Percentiles rank a stretch among this genome's conserved stretches.
Conservation (phyloP, 2,329 filamentous ascomycete genomes). For the Hypocreales sp. region DNA sequence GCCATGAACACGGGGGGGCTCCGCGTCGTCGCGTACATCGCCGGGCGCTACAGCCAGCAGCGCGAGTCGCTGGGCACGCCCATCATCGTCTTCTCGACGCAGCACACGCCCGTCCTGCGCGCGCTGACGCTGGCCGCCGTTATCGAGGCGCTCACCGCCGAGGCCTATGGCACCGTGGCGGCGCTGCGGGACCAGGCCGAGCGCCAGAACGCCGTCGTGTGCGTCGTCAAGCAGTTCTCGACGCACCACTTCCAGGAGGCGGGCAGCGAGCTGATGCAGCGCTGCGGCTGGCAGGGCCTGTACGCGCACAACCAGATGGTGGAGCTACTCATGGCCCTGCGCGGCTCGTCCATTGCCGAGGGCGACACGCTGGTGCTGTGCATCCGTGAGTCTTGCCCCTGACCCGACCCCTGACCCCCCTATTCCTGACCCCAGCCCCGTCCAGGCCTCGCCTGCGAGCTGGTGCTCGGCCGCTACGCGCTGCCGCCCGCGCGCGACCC, state of each 20-base stretch:
- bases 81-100: conserved; percentile 11
- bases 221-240: neutral
- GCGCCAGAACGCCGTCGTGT: neutral
- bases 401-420: neutral
- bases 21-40: conserved; percentile 5
- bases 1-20: conserved; percentile 2
- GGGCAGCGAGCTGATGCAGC: no score
- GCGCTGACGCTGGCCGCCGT: conserved; percentile 6
- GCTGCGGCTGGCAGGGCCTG: conserved; percentile 14
- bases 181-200: no score
- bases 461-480: conserved; percentile 9
- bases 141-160: conserved; percentile 5
- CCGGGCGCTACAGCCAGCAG: conserved; percentile 7
- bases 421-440: neutral
- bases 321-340: conserved; percentile 6
- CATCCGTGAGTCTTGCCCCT: conserved; percentile 9
- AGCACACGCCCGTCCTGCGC: conserved; percentile 10
- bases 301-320: conserved; percentile 10
- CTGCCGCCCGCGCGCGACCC: conserved; percentile 6
- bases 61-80: conserved; percentile 7
- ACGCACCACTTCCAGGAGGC: no score
- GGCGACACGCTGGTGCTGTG: conserved; percentile 11
- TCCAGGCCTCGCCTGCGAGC: conserved; percentile 7
- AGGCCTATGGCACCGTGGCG: no score
- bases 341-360: conserved; percentile 8